Evolutionary conservation across 352 stramenopile genomes (phyloP).

Genomic region (Pythium plurisporium): DNA sequence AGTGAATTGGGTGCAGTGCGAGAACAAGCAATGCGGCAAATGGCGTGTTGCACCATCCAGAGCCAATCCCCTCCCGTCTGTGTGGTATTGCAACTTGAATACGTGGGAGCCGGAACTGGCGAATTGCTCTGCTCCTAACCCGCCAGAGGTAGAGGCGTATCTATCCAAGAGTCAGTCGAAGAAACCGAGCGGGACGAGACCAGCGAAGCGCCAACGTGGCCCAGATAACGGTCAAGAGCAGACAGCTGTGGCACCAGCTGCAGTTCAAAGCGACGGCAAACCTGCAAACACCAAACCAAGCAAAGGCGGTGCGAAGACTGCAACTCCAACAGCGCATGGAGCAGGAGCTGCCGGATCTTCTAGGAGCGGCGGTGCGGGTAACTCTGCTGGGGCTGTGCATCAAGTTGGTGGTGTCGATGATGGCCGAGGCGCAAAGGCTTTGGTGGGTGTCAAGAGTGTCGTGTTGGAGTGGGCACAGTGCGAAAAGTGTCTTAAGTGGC

Average conservation of each 20-base stretch:
- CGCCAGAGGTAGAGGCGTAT: conserved; percentile 64
- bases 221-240: neutral
- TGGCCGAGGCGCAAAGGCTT: neutral
- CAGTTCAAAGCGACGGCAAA: neutral
- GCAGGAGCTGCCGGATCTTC: neutral
- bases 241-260: neutral
- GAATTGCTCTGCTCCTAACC: conserved; percentile 64
- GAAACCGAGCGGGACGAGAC: conserved; percentile 32
- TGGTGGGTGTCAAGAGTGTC: conserved; percentile 54
- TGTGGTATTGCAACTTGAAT: conserved; percentile 86
- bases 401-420: neutral
- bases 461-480: conserved; percentile 95
- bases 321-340: conserved; percentile 14
- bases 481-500: conserved; percentile 96
- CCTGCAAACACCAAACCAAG: conserved; percentile 4
- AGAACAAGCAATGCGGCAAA: conserved; percentile 90
- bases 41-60: conserved; percentile 94
- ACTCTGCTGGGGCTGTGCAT: neutral
- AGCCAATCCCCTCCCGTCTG: conserved; percentile 81
- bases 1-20: conserved; percentile 95
- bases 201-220: conserved; percentile 51
- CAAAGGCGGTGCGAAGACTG: conserved; percentile 13
- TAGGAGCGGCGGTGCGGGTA: neutral
- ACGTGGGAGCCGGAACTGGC: conserved; percentile 72
- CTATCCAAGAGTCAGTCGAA: conserved; percentile 57